Percentiles rank a stretch among this genome's conserved stretches.
Evolutionary conservation across 352 stramenopile genomes (phyloP).

Genomic region (Lagenidium giganteum): DNA sequence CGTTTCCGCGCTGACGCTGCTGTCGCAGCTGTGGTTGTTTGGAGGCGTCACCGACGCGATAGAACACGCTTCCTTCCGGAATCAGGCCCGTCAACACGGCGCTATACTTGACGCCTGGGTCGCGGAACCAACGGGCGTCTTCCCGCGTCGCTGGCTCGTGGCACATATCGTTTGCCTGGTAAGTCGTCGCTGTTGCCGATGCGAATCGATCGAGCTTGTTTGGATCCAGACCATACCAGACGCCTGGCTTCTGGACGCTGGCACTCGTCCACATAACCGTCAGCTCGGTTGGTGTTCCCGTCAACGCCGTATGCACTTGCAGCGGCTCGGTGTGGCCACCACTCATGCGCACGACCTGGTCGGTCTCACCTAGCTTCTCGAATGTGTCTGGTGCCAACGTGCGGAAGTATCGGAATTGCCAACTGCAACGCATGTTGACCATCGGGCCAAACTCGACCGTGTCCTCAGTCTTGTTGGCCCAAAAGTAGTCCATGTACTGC

Average conservation of each 20-base stretch:
- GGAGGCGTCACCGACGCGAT: conserved; percentile 25
- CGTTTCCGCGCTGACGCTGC: too few relatives aligned
- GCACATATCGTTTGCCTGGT: conserved; percentile 24
- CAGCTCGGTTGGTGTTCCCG: conserved; percentile 20
- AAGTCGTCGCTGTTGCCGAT: conserved; percentile 11
- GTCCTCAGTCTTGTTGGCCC: conserved; percentile 2
- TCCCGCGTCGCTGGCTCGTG: conserved; percentile 11
- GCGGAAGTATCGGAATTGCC: conserved; percentile 32
- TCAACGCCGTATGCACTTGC: conserved; percentile 30
- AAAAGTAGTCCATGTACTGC: conserved; percentile 13
- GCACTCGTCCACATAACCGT: conserved; percentile 33
- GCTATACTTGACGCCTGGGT: conserved; percentile 29
- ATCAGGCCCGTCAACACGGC: conserved; percentile 20
- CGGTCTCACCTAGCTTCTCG: conserved; percentile 14
- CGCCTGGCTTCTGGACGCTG: conserved; percentile 2
- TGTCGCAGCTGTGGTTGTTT: too few relatives aligned
- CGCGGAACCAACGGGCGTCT: conserved; percentile 19
- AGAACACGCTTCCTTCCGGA: conserved; percentile 21
- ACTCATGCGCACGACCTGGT: conserved; percentile 23
- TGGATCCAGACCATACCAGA: conserved; percentile 15
- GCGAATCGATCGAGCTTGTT: conserved; percentile 9
- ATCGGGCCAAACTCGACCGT: conserved; percentile 30
- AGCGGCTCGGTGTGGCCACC: conserved; percentile 22
- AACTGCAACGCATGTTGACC: conserved; percentile 44
- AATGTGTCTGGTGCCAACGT: conserved; percentile 8